These are phyloP conservation scores for Cystobasidium slooffiae DNA, from an alignment of 1,284 basidiomycete genomes.

Conservation along the genomic window DNA sequence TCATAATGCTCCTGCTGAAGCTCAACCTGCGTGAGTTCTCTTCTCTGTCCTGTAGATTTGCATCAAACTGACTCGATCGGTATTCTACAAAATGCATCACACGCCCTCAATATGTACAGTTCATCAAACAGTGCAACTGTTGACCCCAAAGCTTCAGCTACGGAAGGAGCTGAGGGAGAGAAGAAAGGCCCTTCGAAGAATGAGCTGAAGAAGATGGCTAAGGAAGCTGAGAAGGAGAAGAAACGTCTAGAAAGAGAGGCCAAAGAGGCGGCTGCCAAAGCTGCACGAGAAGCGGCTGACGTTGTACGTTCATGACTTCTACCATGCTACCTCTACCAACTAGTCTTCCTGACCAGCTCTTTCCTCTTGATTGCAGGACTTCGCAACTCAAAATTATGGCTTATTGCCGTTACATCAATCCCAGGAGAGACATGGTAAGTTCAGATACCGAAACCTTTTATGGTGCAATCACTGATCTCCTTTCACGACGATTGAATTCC, in stretches of 20 bases:
- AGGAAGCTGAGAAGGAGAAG: conserved; percentile 79
- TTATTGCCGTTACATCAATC: conserved; percentile 90
- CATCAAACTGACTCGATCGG: conserved; percentile 23
- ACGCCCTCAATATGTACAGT: neutral
- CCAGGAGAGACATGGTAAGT: conserved; percentile 61
- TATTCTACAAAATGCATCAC: neutral
- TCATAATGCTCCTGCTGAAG: conserved; percentile 34
- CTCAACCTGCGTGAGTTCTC: conserved; percentile 36
- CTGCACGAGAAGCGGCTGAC: conserved; percentile 73
- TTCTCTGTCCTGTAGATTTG: neutral
- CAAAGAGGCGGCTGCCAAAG: conserved; percentile 75
- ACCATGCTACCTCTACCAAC: neutral
- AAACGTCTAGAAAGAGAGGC: conserved; percentile 77
- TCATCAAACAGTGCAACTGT: conserved; percentile 35
- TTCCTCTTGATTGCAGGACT: conserved; percentile 66
- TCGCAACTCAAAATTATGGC: conserved; percentile 84
- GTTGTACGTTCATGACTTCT: conserved; percentile 61
- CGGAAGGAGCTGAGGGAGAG: conserved; percentile 29
- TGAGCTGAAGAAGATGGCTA: conserved; percentile 90
- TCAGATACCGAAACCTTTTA: neutral
- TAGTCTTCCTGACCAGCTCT: neutral
- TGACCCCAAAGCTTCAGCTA: conserved; percentile 23
- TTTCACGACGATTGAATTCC: neutral
- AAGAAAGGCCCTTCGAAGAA: conserved; percentile 70
- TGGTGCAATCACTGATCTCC: neutral